Percentiles rank a stretch among this genome's conserved stretches.
These are phyloP conservation scores for Parietaria judaica DNA, from an alignment of 306 rosid genomes.

Conservation along the genomic window DNA sequence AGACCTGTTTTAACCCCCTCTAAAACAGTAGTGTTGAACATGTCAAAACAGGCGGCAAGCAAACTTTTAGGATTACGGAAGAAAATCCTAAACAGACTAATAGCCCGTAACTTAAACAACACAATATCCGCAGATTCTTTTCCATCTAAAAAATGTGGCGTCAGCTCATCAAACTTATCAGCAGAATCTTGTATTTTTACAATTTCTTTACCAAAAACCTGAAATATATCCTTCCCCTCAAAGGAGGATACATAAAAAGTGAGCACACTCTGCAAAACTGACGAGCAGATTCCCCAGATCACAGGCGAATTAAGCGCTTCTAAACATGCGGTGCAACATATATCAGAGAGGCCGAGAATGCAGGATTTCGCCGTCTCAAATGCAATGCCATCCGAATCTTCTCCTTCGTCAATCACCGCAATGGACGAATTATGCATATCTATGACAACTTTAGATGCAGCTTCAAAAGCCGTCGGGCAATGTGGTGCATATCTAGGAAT, in stretches of 20 bases:
- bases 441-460: constrained; percentile 67
- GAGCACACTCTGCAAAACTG: constrained; percentile 72
- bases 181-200: constrained; percentile 51
- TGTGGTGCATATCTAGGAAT: constrained; percentile 82
- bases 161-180: constrained; percentile 44
- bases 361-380: constrained; percentile 74
- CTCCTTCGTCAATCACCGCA: constrained; percentile 50
- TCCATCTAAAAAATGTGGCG: constrained; percentile 48
- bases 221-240: constrained; percentile 62
- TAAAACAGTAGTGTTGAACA: constrained; percentile 36
- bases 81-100: constrained; percentile 61
- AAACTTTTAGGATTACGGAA: constrained; percentile 62
- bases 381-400: constrained; percentile 55
- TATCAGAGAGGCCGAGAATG: constrained; percentile 58
- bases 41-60: constrained; percentile 80
- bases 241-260: constrained; percentile 46
- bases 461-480: constrained; percentile 85
- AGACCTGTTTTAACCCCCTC: constrained; percentile 48
- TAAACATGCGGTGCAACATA: constrained; percentile 57
- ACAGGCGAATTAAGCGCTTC: constrained; percentile 65
- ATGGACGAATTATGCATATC: constrained; percentile 68
- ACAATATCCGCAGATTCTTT: constrained; percentile 41
- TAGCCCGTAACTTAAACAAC: constrained; percentile 42
- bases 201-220: constrained; percentile 47
- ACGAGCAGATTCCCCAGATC: constrained; percentile 62